phyloP scores from a whole-genome alignment of 805 yeast species.

The Wickerhamiella shivajii region DNA sequence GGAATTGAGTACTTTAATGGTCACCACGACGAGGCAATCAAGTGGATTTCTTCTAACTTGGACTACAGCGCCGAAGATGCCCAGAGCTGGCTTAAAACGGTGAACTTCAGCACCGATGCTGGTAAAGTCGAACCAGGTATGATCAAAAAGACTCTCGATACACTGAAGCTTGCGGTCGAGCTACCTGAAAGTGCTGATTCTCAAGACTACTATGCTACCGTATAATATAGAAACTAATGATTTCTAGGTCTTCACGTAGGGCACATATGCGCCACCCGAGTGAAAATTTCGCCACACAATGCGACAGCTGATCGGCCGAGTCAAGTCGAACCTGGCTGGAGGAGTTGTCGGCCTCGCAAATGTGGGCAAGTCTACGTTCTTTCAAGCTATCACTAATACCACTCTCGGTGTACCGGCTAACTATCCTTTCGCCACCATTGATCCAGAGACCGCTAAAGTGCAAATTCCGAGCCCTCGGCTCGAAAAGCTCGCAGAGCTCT shows the following conservation, averaged over 20 bases:
- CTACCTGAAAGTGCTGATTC: slow-evolving; percentile 20
- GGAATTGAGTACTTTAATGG: slow-evolving; percentile 55
- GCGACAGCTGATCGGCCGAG: slow-evolving; percentile 12
- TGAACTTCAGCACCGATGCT: slow-evolving; percentile 40
- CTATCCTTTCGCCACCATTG: slow-evolving; percentile 95
- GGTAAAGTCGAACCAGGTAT: slow-evolving; percentile 36
- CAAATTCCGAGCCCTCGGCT: slow-evolving; percentile 84
- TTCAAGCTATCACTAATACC: slow-evolving; percentile 90
- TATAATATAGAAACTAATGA: too few relatives aligned
- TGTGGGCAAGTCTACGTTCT: slow-evolving; percentile 93
- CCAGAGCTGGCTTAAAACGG: slow-evolving; percentile 67
- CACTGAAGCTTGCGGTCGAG: slow-evolving; percentile 54
- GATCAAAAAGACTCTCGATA: slow-evolving; percentile 38
- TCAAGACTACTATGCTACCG: too few relatives aligned
- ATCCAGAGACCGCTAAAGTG: slow-evolving; percentile 96
- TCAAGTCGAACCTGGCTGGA: slow-evolving; percentile 22
- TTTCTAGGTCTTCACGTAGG: too few relatives aligned
- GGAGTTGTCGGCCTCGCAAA: slow-evolving; percentile 43
- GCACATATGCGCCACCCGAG: too few relatives aligned
- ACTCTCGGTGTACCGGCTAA: slow-evolving; percentile 94
- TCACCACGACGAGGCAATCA: slow-evolving; percentile 49
- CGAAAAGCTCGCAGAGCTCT: slow-evolving; percentile 52
- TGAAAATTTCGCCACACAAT: neutral
- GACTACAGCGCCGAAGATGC: slow-evolving; percentile 74
- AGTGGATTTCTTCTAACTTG: slow-evolving; percentile 47